Percentiles rank a stretch among this genome's conserved stretches.
phyloP scores from a whole-genome alignment of 2,329 filamentous ascomycete genomes.

The Dothideomycetes sp. region DNA sequence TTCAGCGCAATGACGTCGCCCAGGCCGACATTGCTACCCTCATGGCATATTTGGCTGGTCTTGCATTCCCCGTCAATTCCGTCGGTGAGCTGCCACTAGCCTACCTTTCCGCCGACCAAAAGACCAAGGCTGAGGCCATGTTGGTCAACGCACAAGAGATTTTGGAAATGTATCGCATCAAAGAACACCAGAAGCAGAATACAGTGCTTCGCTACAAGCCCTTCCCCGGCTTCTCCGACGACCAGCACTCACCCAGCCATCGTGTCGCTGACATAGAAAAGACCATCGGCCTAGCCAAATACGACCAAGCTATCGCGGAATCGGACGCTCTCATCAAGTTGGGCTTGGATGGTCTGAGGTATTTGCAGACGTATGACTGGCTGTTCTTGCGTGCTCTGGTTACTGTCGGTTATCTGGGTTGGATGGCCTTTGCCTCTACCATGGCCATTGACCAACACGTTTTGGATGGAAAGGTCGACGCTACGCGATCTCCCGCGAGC shows the following conservation, averaged over 20 bases:
- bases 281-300: slow-evolving; percentile 56
- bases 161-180: slow-evolving; percentile 91
- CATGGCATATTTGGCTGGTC: slow-evolving; percentile 84
- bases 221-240: slow-evolving; percentile 59
- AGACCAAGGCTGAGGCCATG: slow-evolving; percentile 74
- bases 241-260: slow-evolving; percentile 53
- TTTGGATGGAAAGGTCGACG: slow-evolving; percentile 57
- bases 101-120: slow-evolving; percentile 62
- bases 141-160: slow-evolving; percentile 79
- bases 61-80: slow-evolving; percentile 91
- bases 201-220: slow-evolving; percentile 69
- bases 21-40: slow-evolving; percentile 92
- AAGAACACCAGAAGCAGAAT: slow-evolving; percentile 73
- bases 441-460: slow-evolving; percentile 85
- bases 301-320: slow-evolving; percentile 69
- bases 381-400: slow-evolving; percentile 84
- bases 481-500: slow-evolving; percentile 52
- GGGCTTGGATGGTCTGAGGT: slow-evolving; percentile 73
- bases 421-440: slow-evolving; percentile 86
- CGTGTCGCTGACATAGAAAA: slow-evolving; percentile 59
- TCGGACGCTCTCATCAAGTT: slow-evolving; percentile 68
- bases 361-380: slow-evolving; percentile 98
- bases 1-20: slow-evolving; percentile 80
- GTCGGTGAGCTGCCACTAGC: slow-evolving; percentile 85
- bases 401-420: slow-evolving; percentile 84